Evolutionary conservation across 176 grass and related monocot genomes (phyloP), one percentile per base, ranked within the genome.

Genomic region (Avena eriantha): DNA sequence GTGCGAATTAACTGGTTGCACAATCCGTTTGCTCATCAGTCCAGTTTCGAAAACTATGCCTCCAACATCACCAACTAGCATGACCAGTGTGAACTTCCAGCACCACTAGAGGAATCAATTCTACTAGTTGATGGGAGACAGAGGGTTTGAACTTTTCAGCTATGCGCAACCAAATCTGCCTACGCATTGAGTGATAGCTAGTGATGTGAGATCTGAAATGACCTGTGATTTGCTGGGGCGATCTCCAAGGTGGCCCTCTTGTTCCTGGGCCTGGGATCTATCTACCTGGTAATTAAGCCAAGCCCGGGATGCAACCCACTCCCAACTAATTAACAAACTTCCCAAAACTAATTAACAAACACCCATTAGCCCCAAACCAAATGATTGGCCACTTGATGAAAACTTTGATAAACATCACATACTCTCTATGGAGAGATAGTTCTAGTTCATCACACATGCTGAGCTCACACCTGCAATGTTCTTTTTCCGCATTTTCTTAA

Each of bases 121-220:
- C 16, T 75, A 24, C 6, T 41, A 41, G 49, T 33, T 71, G 84
- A 86, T 79, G 84, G 84, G 50, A 70, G 58, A 47, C 35, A 47
- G 79, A 59, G 22, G n/a, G 16, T 46, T 3, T 79, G 48, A 67
- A 8, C 68, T 67, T 85, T 67, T 14, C 14, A 19, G 14, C 29
- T 29, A 69, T 70, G 69, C 47, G 22, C 69, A 80, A 66, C 76
- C n/a, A 17, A 85, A 75, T 57, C 57, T 74, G 22, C 17, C 43
- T 43, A n/a, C 18, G 68, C 23, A 73, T 43, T 43, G 81, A 73
- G 50, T 71, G 87, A 71, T 15, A 61, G 87, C 70, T 10, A 2
- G n/a, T 67, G 68, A 89, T 80, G 46, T 21, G 84, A 29, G 57
- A 67, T 80, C 87, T 75, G 69, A 75, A 73, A 85, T 81, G 82